Evolutionary conservation across 306 rosid species (phyloP), one percentile per base, ranked within the genome.

Genomic region (Lotus japonicus): DNA sequence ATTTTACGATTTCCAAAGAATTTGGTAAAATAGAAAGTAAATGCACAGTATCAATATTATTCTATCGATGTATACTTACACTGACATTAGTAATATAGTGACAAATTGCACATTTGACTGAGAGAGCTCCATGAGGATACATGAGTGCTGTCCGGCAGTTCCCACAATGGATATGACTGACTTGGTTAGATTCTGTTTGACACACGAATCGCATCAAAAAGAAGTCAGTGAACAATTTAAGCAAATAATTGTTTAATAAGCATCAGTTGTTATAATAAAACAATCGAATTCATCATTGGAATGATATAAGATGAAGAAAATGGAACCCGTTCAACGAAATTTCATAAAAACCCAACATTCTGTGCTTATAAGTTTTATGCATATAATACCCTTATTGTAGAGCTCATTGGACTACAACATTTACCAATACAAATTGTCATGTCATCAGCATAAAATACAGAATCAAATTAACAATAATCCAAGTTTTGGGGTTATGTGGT

Each of bases 31-130:
- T 69, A 46, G 74, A 66, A 16, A 38, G 54, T 10, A 63, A 59
- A 16, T 21, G 17, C 64, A 50, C 41, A 74, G 9, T 26, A 51
- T 57, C 14, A 58, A 51, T 26, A 33, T 41, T 19, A 6, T 13
- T 49, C 35, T 26, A 69, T 41, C 7, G 45, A 9, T 46, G 41
- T 52, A 46, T 75, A 88, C 99, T 90, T 83, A 95, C 99, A 71
- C 78, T 80, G 75, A 79, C 84, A 53, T 84, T 85, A 49, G 99
- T 95, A 56, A 95, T 83, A 80, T 75, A 90, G 36, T 95, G 99
- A 80, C 99, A 95, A 64, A 95, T 72, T 52, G 97, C 99, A 73
- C 99, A 95, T 78, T 95, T 95, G 79, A 95, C 99, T 28, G 99
- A 95, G 28, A 96, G 96, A 74, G 99, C 97, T 61, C 99, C 99